Evolutionary conservation across 1,139 yeast species (phyloP).

Genomic region (Candida labiduridarum): DNA sequence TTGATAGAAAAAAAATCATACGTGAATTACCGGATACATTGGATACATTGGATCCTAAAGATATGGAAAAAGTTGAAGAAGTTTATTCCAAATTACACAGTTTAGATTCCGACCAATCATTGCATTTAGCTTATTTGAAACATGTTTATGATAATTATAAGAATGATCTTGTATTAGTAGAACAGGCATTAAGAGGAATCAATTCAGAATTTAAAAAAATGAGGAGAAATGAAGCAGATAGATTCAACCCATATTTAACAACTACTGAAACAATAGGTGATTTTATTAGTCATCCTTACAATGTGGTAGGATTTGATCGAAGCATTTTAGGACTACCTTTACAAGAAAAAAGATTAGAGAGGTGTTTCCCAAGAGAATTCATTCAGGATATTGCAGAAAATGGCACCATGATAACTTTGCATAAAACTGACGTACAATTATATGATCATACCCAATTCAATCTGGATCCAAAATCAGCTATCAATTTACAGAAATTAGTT

Average conservation of each 20-base stretch:
- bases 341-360: slow-evolving; percentile 19
- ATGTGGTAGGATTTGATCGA: slow-evolving; percentile 49
- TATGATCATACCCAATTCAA: slow-evolving; percentile 19
- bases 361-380: slow-evolving; percentile 41
- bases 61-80: slow-evolving; percentile 32
- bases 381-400: slow-evolving; percentile 42
- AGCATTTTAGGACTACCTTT: slow-evolving; percentile 45
- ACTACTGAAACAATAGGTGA: slow-evolving; percentile 7
- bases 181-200: slow-evolving; percentile 42
- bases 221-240: slow-evolving; percentile 36
- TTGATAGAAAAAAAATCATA: slow-evolving; percentile 38
- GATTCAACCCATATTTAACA: slow-evolving; percentile 16
- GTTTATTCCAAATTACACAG: slow-evolving; percentile 34
- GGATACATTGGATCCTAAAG: slow-evolving; percentile 32
- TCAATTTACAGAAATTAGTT: slow-evolving; percentile 6
- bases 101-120: slow-evolving; percentile 41
- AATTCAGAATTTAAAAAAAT: slow-evolving; percentile 37
- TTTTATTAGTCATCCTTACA: slow-evolving; percentile 28
- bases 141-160: slow-evolving; percentile 34
- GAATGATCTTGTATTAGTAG: slow-evolving; percentile 34
- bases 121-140: slow-evolving; percentile 42
- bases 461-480: slow-evolving; percentile 22
- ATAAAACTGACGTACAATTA: slow-evolving; percentile 39
- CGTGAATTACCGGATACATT: slow-evolving; percentile 42
- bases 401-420: slow-evolving; percentile 28